phyloP scores from a whole-genome alignment of 495 filamentous ascomycete species.

The Glarea lozoyensis region DNA sequence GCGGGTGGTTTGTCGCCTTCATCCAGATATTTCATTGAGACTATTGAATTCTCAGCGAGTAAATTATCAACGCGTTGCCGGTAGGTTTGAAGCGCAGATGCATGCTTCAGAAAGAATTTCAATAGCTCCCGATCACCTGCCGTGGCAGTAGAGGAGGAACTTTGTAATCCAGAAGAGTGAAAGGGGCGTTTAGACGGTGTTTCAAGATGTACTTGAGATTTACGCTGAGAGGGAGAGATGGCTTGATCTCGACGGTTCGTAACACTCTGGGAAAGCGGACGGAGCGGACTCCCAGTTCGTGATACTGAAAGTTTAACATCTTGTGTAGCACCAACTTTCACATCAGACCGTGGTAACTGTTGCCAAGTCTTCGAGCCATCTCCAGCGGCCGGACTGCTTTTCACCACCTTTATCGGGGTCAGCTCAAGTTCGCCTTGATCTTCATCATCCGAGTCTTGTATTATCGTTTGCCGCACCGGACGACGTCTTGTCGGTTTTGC shows the following conservation, averaged over 20 bases:
- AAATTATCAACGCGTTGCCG: constrained; percentile 13
- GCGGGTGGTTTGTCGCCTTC: constrained; percentile 1
- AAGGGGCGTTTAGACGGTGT: background rate
- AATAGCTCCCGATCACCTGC: constrained; percentile 19
- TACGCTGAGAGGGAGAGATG: constrained; percentile 26
- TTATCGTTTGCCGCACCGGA: constrained; percentile 13
- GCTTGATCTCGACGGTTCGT: constrained; percentile 10
- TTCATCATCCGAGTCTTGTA: constrained; percentile 44
- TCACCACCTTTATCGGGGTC: constrained; percentile 5
- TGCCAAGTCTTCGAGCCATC: constrained; percentile 3
- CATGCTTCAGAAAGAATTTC: constrained; percentile 16
- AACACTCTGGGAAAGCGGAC: constrained; percentile 13
- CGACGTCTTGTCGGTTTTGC: constrained; percentile 3
- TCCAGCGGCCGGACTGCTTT: constrained; percentile 5
- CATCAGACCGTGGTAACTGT: constrained; percentile 1
- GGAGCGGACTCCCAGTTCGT: constrained; percentile 16
- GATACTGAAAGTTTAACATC: constrained; percentile 7
- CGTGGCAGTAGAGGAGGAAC: constrained; percentile 5
- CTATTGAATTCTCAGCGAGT: constrained; percentile 16
- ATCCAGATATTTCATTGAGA: constrained; percentile 13
- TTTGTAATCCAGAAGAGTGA: constrained; percentile 1
- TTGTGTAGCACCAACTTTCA: background rate
- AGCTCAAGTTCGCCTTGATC: constrained; percentile 4
- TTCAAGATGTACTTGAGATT: constrained; percentile 25
- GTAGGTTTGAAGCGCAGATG: constrained; percentile 13